Conservation (phyloP, 1,284 basidiomycete species). For the Inonotus obliquus region DNA sequence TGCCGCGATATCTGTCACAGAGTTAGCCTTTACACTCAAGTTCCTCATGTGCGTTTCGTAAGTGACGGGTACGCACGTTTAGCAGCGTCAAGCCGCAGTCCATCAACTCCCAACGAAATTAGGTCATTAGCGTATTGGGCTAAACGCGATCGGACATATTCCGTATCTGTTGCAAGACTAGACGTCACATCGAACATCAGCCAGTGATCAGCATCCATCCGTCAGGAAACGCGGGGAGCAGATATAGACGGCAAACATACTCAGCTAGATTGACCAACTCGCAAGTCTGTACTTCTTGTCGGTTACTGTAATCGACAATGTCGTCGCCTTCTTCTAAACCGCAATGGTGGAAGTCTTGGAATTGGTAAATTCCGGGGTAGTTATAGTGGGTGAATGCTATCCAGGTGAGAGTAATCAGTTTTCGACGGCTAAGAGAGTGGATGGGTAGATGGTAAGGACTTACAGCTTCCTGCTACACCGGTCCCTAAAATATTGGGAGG, state of each 20-base stretch:
- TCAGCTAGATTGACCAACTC: slow-evolving; percentile 53
- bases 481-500: slow-evolving; percentile 31
- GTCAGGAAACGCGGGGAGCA: background rate
- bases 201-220: background rate
- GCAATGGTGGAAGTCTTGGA: slow-evolving; percentile 60
- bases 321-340: slow-evolving; percentile 47
- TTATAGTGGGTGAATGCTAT: slow-evolving; percentile 49
- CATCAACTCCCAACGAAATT: slow-evolving; percentile 57
- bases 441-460: no score
- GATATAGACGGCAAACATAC: slow-evolving; percentile 32
- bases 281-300: slow-evolving; percentile 56
- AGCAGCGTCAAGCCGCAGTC: slow-evolving; percentile 61
- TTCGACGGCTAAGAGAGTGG: no score
- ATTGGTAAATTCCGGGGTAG: slow-evolving; percentile 22
- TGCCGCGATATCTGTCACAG: slow-evolving; percentile 45
- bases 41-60: background rate
- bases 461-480: slow-evolving; percentile 41
- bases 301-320: slow-evolving; percentile 51
- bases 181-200: background rate
- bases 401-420: background rate
- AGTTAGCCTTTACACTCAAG: background rate
- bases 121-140: slow-evolving; percentile 59
- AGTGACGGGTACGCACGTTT: slow-evolving; percentile 48
- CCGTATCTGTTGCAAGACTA: slow-evolving; percentile 57
- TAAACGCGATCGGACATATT: slow-evolving; percentile 49